Base-by-base conservation (phyloP, 2,329 filamentous ascomycete species). In the Endothia cerciana region DNA sequence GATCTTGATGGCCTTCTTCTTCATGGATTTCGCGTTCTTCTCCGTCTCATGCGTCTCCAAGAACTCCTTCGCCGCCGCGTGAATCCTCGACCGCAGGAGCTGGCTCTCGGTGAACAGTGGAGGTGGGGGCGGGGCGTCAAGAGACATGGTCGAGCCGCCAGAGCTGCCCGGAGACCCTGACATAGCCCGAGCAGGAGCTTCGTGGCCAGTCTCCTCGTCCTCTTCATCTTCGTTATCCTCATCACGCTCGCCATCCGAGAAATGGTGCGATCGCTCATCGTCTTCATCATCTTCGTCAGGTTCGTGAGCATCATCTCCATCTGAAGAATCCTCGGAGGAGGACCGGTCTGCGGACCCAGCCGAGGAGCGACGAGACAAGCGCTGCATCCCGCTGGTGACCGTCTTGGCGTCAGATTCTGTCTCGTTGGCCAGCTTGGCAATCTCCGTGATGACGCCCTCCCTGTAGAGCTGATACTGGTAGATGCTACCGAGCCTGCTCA, bases 401-500 rank as follows among this genome's bases (percentile, higher is more conserved):
- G 70, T 65, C 65, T 72, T 76, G 13, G 71, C 70, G 62, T 78
- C 76, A 3, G 75, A 69, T 33, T 78, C 75, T 11, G 76, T 74
- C 61, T 85, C 80, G 60, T 82, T 77, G 0, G 93, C 90, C 40
- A 99, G 82, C 74, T 93, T 94, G 38, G 88, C 85, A 61, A 99
- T 96, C 76, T 99, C 94, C 1, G 91, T 85, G 71, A 98, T 94
- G 53, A 99, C 95, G 43, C 95, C 95, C 79, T 99, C 96, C 0
- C 95, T 91, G 74, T 99, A 97, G 71, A 99, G 94, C 72, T 99
- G 96, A 73, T 97, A 97, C 33, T 92, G 89, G 74, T 99, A 99
- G 38, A 98, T 91, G 28, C 89, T 85, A 69, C 94, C 92, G 6
- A 99, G 82, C 22, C 96, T 89, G 72, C 89, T 90, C 67, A 97